Evolutionary conservation across 2,329 filamentous ascomycete species (phyloP), one percentile per base, ranked within the genome.

Genomic region (Fusarium agapanthi): DNA sequence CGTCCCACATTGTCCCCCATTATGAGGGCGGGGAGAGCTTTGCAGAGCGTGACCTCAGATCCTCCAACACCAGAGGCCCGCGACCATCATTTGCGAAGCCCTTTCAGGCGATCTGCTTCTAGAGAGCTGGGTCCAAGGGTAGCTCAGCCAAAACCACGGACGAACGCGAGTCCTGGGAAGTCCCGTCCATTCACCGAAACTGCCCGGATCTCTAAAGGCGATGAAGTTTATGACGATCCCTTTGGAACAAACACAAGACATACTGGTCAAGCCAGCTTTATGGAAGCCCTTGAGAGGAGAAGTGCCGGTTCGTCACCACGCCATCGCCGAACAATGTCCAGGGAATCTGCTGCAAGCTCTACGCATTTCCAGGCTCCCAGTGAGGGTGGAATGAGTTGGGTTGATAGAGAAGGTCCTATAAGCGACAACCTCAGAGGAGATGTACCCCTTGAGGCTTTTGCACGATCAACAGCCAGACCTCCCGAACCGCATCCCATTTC

Each of bases 41-140:
- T 90, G 20, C 88, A 90, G 74, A 88, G 84, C 65, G 86, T 90
- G 41, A 88, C 88, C 16, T 89, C 88, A 0, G 88, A 90, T 69
- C 86, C 87, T 13, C 87, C 88, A 1, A 89, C 88, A 0, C 88
- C 88, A 3, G 86, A 86, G 56, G 83, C 79, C 12, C 83, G 82
- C n/a, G 86, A 87, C 47, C 83, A 83, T 38, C 84, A 86, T 16
- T 80, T 90, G 6, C 84, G 88, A 20, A 90, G 88, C 61, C 88
- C 88, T 0, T 90, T 90, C 71, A 83, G 86, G 57, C 79, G 81
- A 45, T 82, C 82, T 14, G 80, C 73, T 22, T 81, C 79, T 64
- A 82, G 79, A 61, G 82, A 83, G 34, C 74, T 80, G 10, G 79
- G 78, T 35, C 76, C 75, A n/a, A 72, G 72, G 35, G 79, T 81